phyloP scores from a whole-genome alignment of 768 basidiomycete genomes.

The Lentinula sp. region DNA sequence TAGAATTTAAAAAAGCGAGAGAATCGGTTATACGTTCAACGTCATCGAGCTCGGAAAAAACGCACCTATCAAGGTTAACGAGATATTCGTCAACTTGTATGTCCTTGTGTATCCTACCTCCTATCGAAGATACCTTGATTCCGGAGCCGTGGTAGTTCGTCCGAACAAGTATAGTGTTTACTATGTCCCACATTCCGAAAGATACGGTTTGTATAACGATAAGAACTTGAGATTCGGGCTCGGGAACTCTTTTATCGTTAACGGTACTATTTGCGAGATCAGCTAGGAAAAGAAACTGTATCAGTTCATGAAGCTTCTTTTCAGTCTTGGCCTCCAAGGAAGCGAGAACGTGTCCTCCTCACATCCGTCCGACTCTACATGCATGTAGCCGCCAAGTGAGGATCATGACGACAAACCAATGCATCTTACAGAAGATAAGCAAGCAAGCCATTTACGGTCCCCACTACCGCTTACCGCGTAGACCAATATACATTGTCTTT shows the following conservation, averaged over 20 bases:
- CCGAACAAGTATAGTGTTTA: too few species aligned
- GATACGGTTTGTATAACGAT: neutral
- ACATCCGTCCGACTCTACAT: neutral
- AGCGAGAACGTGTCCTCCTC: neutral
- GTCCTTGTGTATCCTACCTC: too few species aligned
- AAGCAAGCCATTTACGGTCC: neutral
- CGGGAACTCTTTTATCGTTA: neutral
- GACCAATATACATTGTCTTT: neutral
- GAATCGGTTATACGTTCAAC: neutral
- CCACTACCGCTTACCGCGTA: neutral
- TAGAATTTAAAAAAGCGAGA: neutral
- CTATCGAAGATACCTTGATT: too few species aligned
- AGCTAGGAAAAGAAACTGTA: neutral
- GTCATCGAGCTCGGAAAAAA: neutral
- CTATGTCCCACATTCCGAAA: too few species aligned
- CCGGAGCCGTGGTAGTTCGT: too few species aligned
- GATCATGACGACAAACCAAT: neutral
- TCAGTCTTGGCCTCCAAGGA: neutral
- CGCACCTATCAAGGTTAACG: too few species aligned
- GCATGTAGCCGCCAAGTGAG: neutral
- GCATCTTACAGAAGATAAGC: neutral
- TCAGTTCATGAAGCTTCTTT: neutral
- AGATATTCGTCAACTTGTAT: neutral
- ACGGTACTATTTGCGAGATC: neutral
- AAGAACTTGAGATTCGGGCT: neutral